Percentiles rank a stretch among this genome's conserved stretches.
phyloP scores from a whole-genome alignment of 2,329 filamentous ascomycete genomes.

The Exserohilum rostratum region DNA sequence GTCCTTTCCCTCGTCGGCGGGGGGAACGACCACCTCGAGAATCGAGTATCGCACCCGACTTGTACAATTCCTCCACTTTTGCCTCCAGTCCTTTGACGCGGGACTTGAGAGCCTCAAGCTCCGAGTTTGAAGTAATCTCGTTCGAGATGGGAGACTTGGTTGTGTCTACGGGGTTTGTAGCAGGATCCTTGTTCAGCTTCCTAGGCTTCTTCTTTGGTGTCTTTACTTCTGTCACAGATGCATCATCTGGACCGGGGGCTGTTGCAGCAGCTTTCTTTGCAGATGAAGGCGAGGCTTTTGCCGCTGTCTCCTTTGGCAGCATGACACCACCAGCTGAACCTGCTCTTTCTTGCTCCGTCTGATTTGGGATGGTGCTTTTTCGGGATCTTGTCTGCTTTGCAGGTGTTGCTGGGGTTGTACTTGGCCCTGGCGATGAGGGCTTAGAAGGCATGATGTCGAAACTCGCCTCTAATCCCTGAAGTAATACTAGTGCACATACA shows the following conservation, averaged over 20 bases:
- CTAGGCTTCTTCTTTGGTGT: conserved; percentile 30
- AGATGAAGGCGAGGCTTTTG: conserved; percentile 14
- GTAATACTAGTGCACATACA: neutral
- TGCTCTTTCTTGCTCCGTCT: conserved; percentile 23
- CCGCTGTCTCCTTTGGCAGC: conserved; percentile 13
- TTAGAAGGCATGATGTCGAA: conserved; percentile 30
- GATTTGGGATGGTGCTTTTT: conserved; percentile 19
- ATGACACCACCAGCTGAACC: conserved; percentile 41
- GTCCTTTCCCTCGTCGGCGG: conserved; percentile 40
- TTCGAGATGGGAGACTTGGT: conserved; percentile 1
- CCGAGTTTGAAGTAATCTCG: conserved; percentile 23
- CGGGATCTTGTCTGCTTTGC: conserved; percentile 33
- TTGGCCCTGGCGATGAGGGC: conserved; percentile 34
- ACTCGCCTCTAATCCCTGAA: neutral
- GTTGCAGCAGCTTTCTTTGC: conserved; percentile 3
- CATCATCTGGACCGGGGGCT: conserved; percentile 15
- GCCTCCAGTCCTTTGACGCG: conserved; percentile 45
- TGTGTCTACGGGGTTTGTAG: conserved; percentile 6
- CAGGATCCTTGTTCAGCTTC: conserved; percentile 43
- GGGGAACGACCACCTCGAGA: conserved; percentile 33
- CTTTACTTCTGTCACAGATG: neutral
- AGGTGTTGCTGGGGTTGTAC: conserved; percentile 21
- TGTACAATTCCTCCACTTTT: conserved; percentile 46
- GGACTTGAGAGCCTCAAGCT: conserved; percentile 45
- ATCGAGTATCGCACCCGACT: conserved; percentile 9